phyloP scores from a whole-genome alignment of 2,329 filamentous ascomycete genomes.

The Penicillium brasilianum region DNA sequence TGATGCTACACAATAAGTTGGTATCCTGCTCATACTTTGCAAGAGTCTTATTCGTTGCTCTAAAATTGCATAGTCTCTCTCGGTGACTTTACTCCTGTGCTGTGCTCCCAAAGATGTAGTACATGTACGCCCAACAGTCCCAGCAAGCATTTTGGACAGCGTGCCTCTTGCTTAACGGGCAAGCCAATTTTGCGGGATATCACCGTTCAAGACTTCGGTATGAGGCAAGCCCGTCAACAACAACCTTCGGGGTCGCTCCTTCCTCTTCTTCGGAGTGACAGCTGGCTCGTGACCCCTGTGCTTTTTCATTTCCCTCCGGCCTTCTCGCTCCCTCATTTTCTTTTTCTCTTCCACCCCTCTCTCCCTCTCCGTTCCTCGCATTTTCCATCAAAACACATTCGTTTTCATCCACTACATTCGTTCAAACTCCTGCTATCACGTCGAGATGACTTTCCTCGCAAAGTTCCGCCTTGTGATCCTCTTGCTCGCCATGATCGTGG shows the following conservation, averaged over 20 bases:
- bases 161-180: background rate
- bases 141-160: background rate
- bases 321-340: slow-evolving; percentile 1
- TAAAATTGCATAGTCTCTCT: background rate
- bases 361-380: slow-evolving; percentile 2
- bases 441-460: slow-evolving; percentile 19
- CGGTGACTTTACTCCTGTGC: background rate
- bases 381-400: slow-evolving; percentile 3
- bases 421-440: background rate
- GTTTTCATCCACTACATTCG: slow-evolving; percentile 5
- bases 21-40: background rate
- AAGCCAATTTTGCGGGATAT: background rate
- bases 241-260: background rate
- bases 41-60: background rate
- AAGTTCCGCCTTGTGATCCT: slow-evolving; percentile 23
- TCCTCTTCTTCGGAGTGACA: slow-evolving; percentile 1
- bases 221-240: background rate
- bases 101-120: background rate
- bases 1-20: background rate
- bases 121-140: background rate
- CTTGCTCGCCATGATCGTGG: slow-evolving; percentile 30
- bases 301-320: slow-evolving; percentile 8
- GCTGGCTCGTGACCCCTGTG: background rate
- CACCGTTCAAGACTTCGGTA: background rate
- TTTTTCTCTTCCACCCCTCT: slow-evolving; percentile 8